These are phyloP conservation scores for Pseudonectria buxi DNA, from an alignment of 2,329 filamentous ascomycete species.

Conservation along the genomic window DNA sequence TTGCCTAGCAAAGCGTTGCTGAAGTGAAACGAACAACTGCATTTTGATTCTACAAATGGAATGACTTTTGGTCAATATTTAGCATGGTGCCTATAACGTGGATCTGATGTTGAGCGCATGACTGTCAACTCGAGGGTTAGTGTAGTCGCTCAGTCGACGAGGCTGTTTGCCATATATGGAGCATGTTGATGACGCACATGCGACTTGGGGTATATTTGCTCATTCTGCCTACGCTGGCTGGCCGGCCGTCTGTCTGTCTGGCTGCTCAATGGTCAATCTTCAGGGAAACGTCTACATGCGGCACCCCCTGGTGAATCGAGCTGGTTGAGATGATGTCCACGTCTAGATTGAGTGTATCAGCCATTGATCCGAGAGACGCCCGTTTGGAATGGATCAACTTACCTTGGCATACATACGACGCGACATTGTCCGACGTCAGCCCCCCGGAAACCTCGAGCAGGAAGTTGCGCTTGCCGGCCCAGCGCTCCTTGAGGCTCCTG, in stretches of 20 bases:
- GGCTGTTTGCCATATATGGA: not conserved
- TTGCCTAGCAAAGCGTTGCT: not conserved
- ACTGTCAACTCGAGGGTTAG: no score
- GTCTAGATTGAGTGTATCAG: conserved; percentile 45
- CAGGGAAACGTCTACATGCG: conserved; percentile 90
- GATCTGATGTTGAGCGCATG: no score
- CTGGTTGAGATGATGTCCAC: conserved; percentile 95
- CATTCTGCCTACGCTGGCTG: conserved; percentile 8
- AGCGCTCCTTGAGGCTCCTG: conserved; percentile 68
- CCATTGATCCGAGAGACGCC: not conserved
- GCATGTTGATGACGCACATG: not conserved
- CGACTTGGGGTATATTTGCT: conserved; percentile 1
- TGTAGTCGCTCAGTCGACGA: not conserved
- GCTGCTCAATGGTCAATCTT: conserved; percentile 63
- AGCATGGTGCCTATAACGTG: no score
- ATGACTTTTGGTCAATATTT: no score
- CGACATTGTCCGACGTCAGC: conserved; percentile 76
- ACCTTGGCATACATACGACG: conserved; percentile 70
- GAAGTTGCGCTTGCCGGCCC: conserved; percentile 67
- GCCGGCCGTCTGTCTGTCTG: no score
- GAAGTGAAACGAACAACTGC: no score
- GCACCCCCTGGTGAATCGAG: conserved; percentile 91
- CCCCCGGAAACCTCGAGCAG: conserved; percentile 91
- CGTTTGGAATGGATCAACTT: conserved; percentile 22
- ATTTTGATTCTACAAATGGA: no score